Evolutionary conservation across 2,329 filamentous ascomycete genomes (phyloP).

Genomic region (Keithomyces neogunnii): DNA sequence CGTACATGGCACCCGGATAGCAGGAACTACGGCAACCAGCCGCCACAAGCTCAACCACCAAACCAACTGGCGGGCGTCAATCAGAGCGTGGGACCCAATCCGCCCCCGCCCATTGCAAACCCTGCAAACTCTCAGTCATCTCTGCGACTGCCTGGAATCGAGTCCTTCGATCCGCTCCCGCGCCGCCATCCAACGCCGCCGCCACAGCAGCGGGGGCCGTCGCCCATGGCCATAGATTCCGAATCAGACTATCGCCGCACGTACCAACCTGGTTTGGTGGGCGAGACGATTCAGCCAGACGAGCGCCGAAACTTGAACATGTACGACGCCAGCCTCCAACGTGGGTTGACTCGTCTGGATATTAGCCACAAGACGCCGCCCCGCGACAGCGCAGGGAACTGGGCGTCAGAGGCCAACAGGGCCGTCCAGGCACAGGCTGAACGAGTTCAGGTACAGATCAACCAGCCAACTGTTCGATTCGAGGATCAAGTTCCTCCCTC

Average conservation of each 20-base stretch:
- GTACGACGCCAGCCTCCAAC: conserved; percentile 59
- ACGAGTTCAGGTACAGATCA: conserved; percentile 29
- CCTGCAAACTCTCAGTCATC: conserved; percentile 45
- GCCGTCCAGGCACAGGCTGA: conserved; percentile 48
- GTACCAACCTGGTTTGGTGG: conserved; percentile 16
- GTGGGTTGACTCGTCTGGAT: conserved; percentile 58
- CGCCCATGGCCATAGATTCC: conserved; percentile 70
- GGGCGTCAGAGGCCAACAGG: conserved; percentile 48
- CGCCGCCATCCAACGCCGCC: conserved; percentile 50
- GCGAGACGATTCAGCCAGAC: conserved; percentile 27
- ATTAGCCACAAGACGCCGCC: conserved; percentile 46
- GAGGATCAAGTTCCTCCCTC: conserved; percentile 35
- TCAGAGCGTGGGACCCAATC: conserved; percentile 50
- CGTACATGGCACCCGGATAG: conserved; percentile 88
- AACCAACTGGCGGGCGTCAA: conserved; percentile 72
- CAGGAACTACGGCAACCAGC: conserved; percentile 52
- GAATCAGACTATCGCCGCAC: conserved; percentile 28
- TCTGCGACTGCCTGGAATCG: conserved; percentile 76
- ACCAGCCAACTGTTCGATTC: conserved; percentile 44
- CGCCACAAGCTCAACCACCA: conserved; percentile 38
- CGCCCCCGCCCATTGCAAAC: conserved; percentile 38
- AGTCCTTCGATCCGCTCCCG: conserved; percentile 75
- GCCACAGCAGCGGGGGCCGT: conserved; percentile 55
- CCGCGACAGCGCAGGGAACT: conserved; percentile 42
- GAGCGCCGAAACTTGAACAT: conserved; percentile 44